Evolutionary conservation across 1,284 basidiomycete species (phyloP).

Genomic region (Phellinidium pouzarii): DNA sequence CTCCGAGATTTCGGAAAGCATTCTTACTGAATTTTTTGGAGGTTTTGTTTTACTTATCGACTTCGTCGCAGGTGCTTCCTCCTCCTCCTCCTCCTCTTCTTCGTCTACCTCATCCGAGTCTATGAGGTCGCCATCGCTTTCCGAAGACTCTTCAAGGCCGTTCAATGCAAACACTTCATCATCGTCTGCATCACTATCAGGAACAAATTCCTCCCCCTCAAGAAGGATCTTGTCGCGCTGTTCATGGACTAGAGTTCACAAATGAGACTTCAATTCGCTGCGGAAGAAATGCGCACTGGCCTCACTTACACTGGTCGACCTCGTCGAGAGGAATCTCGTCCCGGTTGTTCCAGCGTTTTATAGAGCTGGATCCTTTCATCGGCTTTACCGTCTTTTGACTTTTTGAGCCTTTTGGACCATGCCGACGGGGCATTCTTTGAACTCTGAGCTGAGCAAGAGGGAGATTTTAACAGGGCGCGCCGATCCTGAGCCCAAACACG

Average conservation of each 20-base stretch:
- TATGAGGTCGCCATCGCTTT: conserved; percentile 48
- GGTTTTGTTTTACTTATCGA: conserved; percentile 11
- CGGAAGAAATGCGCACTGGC: background rate
- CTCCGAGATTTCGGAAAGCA: conserved; percentile 8
- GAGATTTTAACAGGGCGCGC: background rate
- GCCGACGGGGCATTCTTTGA: conserved; percentile 28
- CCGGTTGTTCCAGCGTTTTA: conserved; percentile 53
- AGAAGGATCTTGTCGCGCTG: conserved; percentile 76
- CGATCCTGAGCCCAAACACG: background rate
- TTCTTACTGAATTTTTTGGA: conserved; percentile 12
- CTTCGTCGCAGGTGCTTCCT: conserved; percentile 20
- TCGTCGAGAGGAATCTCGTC: conserved; percentile 68
- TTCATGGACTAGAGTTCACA: conserved; percentile 49
- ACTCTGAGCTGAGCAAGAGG: background rate
- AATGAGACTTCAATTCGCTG: background rate
- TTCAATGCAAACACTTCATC: conserved; percentile 71
- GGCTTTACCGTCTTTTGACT: conserved; percentile 30
- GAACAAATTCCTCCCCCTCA: conserved; percentile 41
- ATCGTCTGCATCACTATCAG: conserved; percentile 38
- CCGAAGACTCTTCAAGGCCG: conserved; percentile 35
- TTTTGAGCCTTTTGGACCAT: conserved; percentile 27
- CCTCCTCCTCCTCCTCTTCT: conserved; percentile 28
- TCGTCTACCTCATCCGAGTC: conserved; percentile 32
- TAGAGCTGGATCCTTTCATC: conserved; percentile 31
- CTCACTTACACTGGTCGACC: conserved; percentile 64